phyloP scores from a whole-genome alignment of 768 basidiomycete genomes.

The Lanmaoa rubissima region DNA sequence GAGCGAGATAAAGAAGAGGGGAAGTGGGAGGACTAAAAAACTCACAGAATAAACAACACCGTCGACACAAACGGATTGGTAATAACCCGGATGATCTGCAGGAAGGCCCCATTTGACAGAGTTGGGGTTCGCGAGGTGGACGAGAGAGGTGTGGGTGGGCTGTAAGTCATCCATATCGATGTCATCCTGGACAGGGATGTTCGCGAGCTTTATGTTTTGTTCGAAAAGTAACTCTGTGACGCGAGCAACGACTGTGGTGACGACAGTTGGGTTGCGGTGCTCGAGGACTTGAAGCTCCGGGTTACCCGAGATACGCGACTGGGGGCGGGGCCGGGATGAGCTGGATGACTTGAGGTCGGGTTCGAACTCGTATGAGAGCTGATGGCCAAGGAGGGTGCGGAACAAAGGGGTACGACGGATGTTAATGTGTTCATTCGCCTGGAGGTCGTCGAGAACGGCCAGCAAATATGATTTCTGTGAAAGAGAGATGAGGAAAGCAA shows the following conservation, averaged over 20 bases:
- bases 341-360: slow-evolving; percentile 9
- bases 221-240: slow-evolving; percentile 48
- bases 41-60: slow-evolving; percentile 54
- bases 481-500: slow-evolving; percentile 2
- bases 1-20: slow-evolving; percentile 8
- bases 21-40: slow-evolving; percentile 1
- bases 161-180: slow-evolving; percentile 16
- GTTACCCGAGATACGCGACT: slow-evolving; percentile 8
- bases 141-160: slow-evolving; percentile 11
- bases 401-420: slow-evolving; percentile 43
- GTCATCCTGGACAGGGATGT: slow-evolving; percentile 30
- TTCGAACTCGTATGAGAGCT: slow-evolving; percentile 23
- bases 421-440: slow-evolving; percentile 29
- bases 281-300: slow-evolving; percentile 36
- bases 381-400: slow-evolving; percentile 31
- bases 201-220: slow-evolving; percentile 42
- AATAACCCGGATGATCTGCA: slow-evolving; percentile 34
- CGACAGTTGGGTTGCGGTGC: slow-evolving; percentile 36
- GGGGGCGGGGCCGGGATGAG: slow-evolving; percentile 18
- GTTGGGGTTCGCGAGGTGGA: slow-evolving; percentile 32
- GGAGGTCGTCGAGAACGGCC: slow-evolving; percentile 39
- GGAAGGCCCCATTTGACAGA: slow-evolving; percentile 35
- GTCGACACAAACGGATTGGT: slow-evolving; percentile 51
- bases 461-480: slow-evolving; percentile 46
- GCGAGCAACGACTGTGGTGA: slow-evolving; percentile 47